Evolutionary conservation across 352 stramenopile genomes (phyloP).

Genomic region (Phytophthora hybrid): DNA sequence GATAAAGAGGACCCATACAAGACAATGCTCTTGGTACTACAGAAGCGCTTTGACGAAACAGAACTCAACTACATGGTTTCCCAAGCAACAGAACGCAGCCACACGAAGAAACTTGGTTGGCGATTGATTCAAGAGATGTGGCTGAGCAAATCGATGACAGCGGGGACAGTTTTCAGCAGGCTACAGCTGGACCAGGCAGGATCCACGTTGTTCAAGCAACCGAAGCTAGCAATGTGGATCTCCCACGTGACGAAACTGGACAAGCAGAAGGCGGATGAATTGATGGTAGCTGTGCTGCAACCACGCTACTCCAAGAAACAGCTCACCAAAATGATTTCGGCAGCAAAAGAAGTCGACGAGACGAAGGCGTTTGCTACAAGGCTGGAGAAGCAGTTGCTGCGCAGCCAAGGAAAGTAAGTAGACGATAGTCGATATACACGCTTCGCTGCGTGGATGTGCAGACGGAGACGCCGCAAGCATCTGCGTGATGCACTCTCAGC

Average conservation of each 20-base stretch:
- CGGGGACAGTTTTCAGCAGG: neutral
- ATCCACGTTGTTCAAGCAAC: neutral
- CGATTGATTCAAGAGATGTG: neutral
- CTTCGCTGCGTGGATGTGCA: no score
- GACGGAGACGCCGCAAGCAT: no score
- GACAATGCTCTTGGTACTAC: neutral
- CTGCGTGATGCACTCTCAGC: no score
- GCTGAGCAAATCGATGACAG: neutral
- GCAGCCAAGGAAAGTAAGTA: neutral
- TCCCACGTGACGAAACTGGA: neutral
- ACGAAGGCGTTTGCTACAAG: neutral
- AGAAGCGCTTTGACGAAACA: neutral
- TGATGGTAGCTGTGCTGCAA: neutral
- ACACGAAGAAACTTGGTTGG: neutral
- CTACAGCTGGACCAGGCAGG: neutral
- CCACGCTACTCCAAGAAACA: neutral
- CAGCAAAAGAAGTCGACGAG: neutral
- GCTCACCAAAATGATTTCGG: neutral
- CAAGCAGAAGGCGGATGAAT: neutral
- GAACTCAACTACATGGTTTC: neutral
- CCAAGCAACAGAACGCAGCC: neutral
- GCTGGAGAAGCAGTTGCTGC: neutral
- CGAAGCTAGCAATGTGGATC: neutral
- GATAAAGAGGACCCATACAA: neutral
- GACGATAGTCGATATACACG: no score